Base-by-base conservation (phyloP, 2,329 filamentous ascomycete species). In the Colletotrichum sidae region DNA sequence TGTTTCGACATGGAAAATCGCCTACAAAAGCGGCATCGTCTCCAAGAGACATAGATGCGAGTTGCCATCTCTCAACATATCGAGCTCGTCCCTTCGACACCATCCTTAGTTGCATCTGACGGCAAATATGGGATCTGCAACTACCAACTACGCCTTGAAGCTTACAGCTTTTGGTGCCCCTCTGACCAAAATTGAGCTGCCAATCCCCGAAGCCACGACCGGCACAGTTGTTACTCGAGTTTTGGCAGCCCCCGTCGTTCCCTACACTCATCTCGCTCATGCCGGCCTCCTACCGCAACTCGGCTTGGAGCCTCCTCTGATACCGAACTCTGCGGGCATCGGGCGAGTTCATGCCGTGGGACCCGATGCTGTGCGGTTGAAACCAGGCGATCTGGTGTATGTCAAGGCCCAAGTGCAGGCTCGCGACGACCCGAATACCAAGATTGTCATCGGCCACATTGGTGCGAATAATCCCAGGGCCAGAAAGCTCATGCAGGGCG, bases 341-440 rank as follows among this genome's bases (percentile, higher is more conserved):
- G 77, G 75, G 42, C 77, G 78, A 37, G 67, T 80, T n/a, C 65
- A 75, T 7, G 72, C 74, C 9, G 68, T 72, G 13, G 77, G 75
- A 6, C 65, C 72, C 2, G 77, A 81, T 57, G 72, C 75, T 2
- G 70, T 73, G 1, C 53, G 65, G 9, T 65, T 79, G n/a, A 55
- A 69, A 25, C 69, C 72, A 7, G 77, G 74, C 7, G 72, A 79
- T 60, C 74, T 80, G 9, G 74, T 79, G 8, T 73, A 70, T n/a
- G 64, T 77, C 54, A 73, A 78, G 63, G 64, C 70, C 2, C 68
- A 73, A 55, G 53, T 76, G 13, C 60, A 51, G 6, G 73, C 74
- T 1, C 70, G 75, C 9, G 78, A 81, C 44, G 71, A 77, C 46
- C 68, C 70, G 2, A 35, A 51, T 8, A 64, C 67, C 12, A 68